Percentiles rank a stretch among this genome's conserved stretches.
Conservation (phyloP, 371 early-diverging fungal genomes). For the Mucor plumbeus region DNA sequence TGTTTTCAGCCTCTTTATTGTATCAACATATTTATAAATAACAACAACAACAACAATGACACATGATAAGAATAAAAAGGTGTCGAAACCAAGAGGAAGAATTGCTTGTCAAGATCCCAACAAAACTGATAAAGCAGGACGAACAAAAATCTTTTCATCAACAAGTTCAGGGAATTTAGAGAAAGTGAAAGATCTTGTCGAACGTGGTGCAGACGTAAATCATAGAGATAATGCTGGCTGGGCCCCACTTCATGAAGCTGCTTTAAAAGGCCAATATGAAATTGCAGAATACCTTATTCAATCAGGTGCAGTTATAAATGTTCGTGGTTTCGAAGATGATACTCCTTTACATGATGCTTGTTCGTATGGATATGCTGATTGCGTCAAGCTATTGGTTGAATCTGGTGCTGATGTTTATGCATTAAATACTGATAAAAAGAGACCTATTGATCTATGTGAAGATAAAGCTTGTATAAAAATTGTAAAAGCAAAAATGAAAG, state of each 20-base stretch:
- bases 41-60: slow-evolving; percentile 14
- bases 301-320: slow-evolving; percentile 59
- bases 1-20: not conserved
- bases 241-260: slow-evolving; percentile 69
- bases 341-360: slow-evolving; percentile 88
- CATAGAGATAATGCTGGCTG: slow-evolving; percentile 66
- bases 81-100: slow-evolving; percentile 21
- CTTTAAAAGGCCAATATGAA: slow-evolving; percentile 61
- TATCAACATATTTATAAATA: slow-evolving; percentile 1
- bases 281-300: slow-evolving; percentile 61
- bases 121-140: slow-evolving; percentile 57
- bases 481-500: slow-evolving; percentile 34
- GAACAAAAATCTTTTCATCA: slow-evolving; percentile 56
- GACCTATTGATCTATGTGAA: slow-evolving; percentile 57
- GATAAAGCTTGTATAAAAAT: slow-evolving; percentile 38
- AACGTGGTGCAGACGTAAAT: slow-evolving; percentile 56
- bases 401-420: slow-evolving; percentile 61
- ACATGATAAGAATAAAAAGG: slow-evolving; percentile 22
- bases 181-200: slow-evolving; percentile 45
- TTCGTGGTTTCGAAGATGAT: slow-evolving; percentile 62
- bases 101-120: slow-evolving; percentile 45
- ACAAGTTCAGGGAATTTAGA: slow-evolving; percentile 53
- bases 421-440: slow-evolving; percentile 56
- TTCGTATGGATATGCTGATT: slow-evolving; percentile 65
- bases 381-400: slow-evolving; percentile 59